Evolutionary conservation across 75 land plant species (phyloP), one percentile per base, ranked within the genome.

Genomic region (Ceratopteris richardii): DNA sequence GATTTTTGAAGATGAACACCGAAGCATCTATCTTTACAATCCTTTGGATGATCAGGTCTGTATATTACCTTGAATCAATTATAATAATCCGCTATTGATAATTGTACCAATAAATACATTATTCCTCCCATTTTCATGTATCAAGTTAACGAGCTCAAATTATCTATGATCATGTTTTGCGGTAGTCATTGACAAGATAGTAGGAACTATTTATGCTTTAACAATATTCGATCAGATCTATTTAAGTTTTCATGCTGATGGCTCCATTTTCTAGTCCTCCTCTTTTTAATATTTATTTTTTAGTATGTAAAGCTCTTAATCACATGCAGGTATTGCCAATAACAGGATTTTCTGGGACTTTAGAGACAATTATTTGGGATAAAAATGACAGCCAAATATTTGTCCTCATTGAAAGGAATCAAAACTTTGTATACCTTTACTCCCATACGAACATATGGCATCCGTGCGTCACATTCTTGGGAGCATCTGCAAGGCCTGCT

Each of bases 1-100:
- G 40, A 26, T 70, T 19, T 64, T 63, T 70, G 72, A 70, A 54
- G 72, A 70, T 62, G 68, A 64, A 41, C 40, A 37, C 7, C 69
- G 64, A 28, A 11, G 29, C 9, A 31, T 64, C 20, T 63, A 43
- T 28, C 33, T 67, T 14, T 60, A 64, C 31, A 70, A 56, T 46
- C 72, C 72, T 18, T 22, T 70, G 17, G 37, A 63, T 17, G 48
- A 70, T 42, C 41, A 70, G 56, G 72, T 64, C 4, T 28, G 24
- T 4, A 6, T 39, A 37, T 0, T 17, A 22, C 21, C 19, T 61
- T 63, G 0, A 0, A 21, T n/a, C n/a, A n/a, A n/a, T n/a, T n/a
- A n/a, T n/a, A n/a, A n/a, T n/a, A n/a, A n/a, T n/a, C n/a, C n/a
- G n/a, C n/a, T n/a, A n/a, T n/a, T n/a, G n/a, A n/a, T n/a, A n/a